Evolutionary conservation across 768 basidiomycete genomes (phyloP).

Genomic region (Russula emetica): DNA sequence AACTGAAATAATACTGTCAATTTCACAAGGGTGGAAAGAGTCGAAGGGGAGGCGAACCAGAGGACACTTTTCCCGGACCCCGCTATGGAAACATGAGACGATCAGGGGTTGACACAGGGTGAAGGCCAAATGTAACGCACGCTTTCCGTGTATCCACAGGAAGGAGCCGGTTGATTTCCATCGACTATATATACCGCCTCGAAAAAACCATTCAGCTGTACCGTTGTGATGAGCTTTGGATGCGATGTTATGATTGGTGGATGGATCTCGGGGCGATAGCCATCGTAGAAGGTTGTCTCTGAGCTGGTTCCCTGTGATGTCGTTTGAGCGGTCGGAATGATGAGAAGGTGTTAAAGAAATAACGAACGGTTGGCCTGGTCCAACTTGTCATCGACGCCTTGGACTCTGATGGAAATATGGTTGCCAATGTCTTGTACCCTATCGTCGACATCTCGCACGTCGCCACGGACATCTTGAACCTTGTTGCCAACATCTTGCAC

Average conservation of each 20-base stretch:
- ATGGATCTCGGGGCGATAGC: conserved; percentile 1
- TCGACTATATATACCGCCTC: neutral
- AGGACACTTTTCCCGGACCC: neutral
- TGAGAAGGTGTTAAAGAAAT: neutral
- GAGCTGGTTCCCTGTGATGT: neutral
- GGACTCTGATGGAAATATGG: too few relatives aligned
- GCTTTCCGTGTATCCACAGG: conserved; percentile 2
- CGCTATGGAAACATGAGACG: neutral
- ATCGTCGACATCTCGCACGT: too few relatives aligned
- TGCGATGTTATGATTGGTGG: neutral
- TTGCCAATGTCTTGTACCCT: neutral
- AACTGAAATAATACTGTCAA: neutral
- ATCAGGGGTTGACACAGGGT: neutral
- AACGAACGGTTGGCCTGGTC: neutral
- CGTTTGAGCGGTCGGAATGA: neutral
- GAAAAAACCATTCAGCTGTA: conserved; percentile 2
- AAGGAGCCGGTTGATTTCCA: neutral
- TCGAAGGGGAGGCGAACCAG: neutral
- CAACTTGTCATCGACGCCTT: neutral
- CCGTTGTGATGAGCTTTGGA: neutral
- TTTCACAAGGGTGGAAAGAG: neutral
- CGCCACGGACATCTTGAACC: too few relatives aligned
- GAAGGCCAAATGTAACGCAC: neutral
- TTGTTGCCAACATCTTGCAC: neutral
- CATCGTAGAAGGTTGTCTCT: neutral